These are phyloP conservation scores for Zygosaccharomyces bailii DNA, from an alignment of 805 yeast species.

Conservation along the genomic window DNA sequence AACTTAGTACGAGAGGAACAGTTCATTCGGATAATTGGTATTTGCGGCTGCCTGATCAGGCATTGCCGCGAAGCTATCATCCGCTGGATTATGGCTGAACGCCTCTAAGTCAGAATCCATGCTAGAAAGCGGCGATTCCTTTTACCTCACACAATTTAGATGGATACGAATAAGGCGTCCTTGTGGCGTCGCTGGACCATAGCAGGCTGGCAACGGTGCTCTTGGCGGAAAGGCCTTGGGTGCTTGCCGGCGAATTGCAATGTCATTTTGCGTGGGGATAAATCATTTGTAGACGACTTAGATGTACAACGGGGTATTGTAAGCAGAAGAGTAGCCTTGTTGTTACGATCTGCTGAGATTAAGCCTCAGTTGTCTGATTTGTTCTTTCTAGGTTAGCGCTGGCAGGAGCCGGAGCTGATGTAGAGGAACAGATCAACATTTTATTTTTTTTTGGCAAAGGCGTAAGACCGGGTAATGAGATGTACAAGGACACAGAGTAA, in stretches of 20 bases:
- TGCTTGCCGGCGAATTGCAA: conserved; percentile 44
- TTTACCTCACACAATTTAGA: conserved; percentile 42
- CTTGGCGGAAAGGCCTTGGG: conserved; percentile 41
- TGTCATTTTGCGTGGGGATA: conserved; percentile 45
- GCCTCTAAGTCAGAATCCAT: conserved; percentile 52
- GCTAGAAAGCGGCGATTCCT: conserved; percentile 46
- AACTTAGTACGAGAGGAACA: conserved; percentile 47
- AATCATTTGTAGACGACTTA: conserved; percentile 48
- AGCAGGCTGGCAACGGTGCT: conserved; percentile 40
- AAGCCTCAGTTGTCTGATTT: conserved; percentile 37
- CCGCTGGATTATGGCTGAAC: conserved; percentile 49
- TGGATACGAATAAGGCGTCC: conserved; percentile 43
- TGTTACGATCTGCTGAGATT: conserved; percentile 50
- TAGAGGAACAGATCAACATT: conserved; percentile 1
- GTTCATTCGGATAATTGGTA: conserved; percentile 47
- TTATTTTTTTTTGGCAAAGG: not conserved
- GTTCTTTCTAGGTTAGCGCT: conserved; percentile 18
- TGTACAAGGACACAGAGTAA: not conserved
- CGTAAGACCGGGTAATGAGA: not conserved
- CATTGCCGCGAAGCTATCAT: conserved; percentile 49
- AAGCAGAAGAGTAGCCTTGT: conserved; percentile 51
- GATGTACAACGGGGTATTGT: conserved; percentile 24
- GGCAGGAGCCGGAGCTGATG: conserved; percentile 12
- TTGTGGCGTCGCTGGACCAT: conserved; percentile 42
- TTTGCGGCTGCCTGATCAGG: conserved; percentile 47